Percentiles rank a stretch among this genome's conserved stretches.
phyloP scores from a whole-genome alignment of 31 red algal species.

The Odonthalia washingtoniensis region DNA sequence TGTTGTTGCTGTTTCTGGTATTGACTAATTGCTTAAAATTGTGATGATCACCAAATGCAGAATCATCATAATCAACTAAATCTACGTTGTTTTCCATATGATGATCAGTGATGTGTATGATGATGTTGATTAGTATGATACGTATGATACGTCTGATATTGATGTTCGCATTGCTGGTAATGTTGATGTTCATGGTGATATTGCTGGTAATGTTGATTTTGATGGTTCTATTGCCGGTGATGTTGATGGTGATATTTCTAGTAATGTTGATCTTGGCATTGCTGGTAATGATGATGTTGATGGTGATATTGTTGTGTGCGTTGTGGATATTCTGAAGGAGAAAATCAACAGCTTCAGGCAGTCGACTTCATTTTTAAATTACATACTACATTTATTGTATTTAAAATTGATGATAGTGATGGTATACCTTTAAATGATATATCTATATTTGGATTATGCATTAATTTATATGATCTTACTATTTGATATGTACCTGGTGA shows the following conservation, averaged over 20 bases:
- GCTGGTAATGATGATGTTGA: constrained; percentile 85
- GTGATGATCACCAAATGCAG: constrained; percentile 36
- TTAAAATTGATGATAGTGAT: constrained; percentile 48
- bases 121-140: too few species aligned
- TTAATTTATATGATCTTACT: too few species aligned
- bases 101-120: constrained; percentile 12
- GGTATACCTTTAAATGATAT: background rate
- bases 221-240: too few species aligned
- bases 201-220: too few species aligned
- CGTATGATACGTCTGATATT: background rate
- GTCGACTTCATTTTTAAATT: constrained; percentile 69
- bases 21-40: constrained; percentile 52
- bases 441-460: constrained; percentile 77
- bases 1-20: constrained; percentile 21
- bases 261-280: constrained; percentile 51
- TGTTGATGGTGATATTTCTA: too few species aligned
- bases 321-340: too few species aligned
- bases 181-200: too few species aligned
- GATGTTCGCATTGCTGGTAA: constrained; percentile 52
- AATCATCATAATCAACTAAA: constrained; percentile 66
- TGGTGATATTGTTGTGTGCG: constrained; percentile 49
- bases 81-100: background rate
- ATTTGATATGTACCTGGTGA: too few species aligned
- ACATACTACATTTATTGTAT: constrained; percentile 60
- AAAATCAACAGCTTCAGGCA: constrained; percentile 90